Evolutionary conservation across 225 moss, liverwort and hornwort genomes (phyloP), one percentile per base, ranked within the genome.

Genomic region (Bryoerythrophyllum caledonicum): DNA sequence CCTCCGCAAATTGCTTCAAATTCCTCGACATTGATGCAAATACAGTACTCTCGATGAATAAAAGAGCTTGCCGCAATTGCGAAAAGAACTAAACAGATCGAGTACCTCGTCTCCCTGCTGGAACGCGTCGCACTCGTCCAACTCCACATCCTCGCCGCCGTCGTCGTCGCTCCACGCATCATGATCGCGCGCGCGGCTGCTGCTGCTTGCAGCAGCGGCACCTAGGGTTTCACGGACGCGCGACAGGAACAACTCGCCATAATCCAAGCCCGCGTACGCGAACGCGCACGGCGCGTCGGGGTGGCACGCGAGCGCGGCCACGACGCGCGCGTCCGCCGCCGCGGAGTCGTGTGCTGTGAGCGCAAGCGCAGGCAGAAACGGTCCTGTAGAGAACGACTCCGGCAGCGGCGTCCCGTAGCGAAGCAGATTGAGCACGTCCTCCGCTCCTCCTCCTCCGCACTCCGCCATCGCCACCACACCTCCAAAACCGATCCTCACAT

Each of bases 71-170:
- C 72, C 20, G 41, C 23, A 52, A 73, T 28, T 26, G 15, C 67
- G 65, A 65, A 66, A 54, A 30, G 10, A 38, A 38, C 9, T 10
- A 38, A 1, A 32, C 32, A 38, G 38, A 8, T 38, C 10, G 10
- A 34, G 82, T 60, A 87, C 99, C 99, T 95, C 93, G 77, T 89
- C 83, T 63, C 93, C 95, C 69, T 78, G 85, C 69, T 93, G 93
- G 70, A 99, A 99, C 12, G 82, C 70, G 69, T 87, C 74, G 59
- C 91, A 94, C 58, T 93, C 99, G 53, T 93, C 95, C 68, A 74
- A 43, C 10, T 53, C 82, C 25, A 77, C 85, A 17, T n/a, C 80
- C 34, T 91, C 97, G 14, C 77, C 86, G 32, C 32, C 32, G 32
- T 32, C 32, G 9, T 91, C 90, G 37, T 85, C 83, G 67, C 67